These are phyloP conservation scores for Daldinia vernicosa DNA, from an alignment of 495 filamentous ascomycete genomes.

Conservation along the genomic window DNA sequence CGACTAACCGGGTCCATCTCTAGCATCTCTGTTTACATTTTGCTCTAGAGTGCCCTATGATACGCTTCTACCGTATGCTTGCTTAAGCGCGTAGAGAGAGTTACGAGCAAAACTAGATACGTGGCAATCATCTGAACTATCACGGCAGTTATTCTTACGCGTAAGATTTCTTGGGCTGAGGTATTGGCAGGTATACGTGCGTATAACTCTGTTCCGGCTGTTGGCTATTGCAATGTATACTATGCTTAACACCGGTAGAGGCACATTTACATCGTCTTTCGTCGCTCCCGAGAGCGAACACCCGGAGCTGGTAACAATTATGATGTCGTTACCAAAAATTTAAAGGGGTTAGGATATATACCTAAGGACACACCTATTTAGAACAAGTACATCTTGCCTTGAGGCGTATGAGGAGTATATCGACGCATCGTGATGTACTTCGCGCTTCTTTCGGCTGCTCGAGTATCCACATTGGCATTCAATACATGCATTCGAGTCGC, in stretches of 20 bases:
- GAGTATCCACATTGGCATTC: conserved; percentile 28
- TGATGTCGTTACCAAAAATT: neutral
- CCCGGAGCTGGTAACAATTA: neutral
- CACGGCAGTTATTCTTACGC: conserved; percentile 24
- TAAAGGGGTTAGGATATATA: conserved; percentile 2
- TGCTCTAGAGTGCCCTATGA: neutral
- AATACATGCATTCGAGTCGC: conserved; percentile 21
- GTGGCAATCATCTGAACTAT: conserved; percentile 21
- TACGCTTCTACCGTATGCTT: conserved; percentile 13
- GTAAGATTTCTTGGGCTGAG: conserved; percentile 1
- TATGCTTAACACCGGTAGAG: neutral
- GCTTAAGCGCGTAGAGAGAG: conserved; percentile 26
- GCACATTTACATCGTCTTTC: conserved; percentile 5
- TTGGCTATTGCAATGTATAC: neutral
- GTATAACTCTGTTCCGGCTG: conserved; percentile 5
- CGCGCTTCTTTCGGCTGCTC: conserved; percentile 11
- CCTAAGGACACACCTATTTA: conserved; percentile 15
- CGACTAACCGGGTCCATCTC: conserved; percentile 2
- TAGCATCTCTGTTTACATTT: neutral
- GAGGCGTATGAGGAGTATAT: neutral
- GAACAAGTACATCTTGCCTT: conserved; percentile 5
- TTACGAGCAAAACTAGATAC: conserved; percentile 20
- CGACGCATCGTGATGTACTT: conserved; percentile 9
- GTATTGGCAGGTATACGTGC: conserved; percentile 20
- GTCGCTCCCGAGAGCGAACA: neutral